Evolutionary conservation across 2,329 filamentous ascomycete species (phyloP), one percentile per base, ranked within the genome.

Genomic region (Fusarium piperis): DNA sequence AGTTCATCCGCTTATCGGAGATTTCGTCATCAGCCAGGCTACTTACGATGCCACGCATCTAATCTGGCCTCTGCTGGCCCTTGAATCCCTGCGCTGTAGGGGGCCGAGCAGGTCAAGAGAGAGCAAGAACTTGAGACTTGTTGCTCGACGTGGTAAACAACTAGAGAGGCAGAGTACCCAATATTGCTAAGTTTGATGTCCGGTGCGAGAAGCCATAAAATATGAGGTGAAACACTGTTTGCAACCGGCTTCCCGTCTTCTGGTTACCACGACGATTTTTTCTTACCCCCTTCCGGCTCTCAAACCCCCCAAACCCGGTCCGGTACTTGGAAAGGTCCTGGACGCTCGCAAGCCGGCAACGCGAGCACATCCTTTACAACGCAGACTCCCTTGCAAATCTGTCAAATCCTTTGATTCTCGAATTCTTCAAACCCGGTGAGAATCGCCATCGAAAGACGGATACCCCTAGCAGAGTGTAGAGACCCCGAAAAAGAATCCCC

Each of bases 1-100:
- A 61, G 61, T 60, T 58, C 62, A 60, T 63, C 73, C 73, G 68
- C 74, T 76, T 75, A 76, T 76, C 74, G 74, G 74, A 67, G 70
- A 76, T 76, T 76, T 76, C 64, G 73, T 75, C 68, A 71, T 71
- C 53, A 63, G 64, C 66, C 65, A 32, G 60, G 67, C 67, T 62
- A 46, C 58, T 64, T 62, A 48, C 55, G 55, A 65, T 64, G 46
- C 65, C 41, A 55, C 55, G 61, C 59, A 32, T 33, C 30, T 51
- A 44, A 51, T 28, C 59, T 60, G 51, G 44, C 53, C 67, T 65
- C 11, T 36, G 10, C 46, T 60, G 51, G 44, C 53, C 67, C 68
- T 63, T 58, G 23, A 36, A 61, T 36, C 59, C 59, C 59, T 61
- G 57, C 26, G 15, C 20, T n/a, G n/a, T n/a, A 30, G 57, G 28